Percentiles rank a stretch among this genome's conserved stretches.
Conservation (phyloP, 2,329 filamentous ascomycete genomes). For the Orbilia brochopaga region DNA sequence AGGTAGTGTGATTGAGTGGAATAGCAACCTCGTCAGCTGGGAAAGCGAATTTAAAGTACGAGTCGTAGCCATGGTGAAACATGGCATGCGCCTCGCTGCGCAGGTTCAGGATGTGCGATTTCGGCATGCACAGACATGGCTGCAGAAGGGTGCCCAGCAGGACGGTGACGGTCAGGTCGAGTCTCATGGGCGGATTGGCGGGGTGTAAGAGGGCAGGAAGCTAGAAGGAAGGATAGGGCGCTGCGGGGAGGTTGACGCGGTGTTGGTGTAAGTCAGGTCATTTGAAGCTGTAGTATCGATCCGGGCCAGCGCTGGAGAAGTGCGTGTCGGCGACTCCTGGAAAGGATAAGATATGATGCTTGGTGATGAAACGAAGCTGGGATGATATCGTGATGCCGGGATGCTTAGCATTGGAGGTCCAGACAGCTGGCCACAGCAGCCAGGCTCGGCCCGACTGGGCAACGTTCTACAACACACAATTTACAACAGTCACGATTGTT, state of each 20-base stretch:
- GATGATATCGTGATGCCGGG: neutral
- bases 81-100: slow-evolving; percentile 41
- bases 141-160: slow-evolving; percentile 29
- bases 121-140: slow-evolving; percentile 45
- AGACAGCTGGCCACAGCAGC: neutral
- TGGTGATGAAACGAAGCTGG: slow-evolving; percentile 9
- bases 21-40: slow-evolving; percentile 44
- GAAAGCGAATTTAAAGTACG: slow-evolving; percentile 38
- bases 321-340: neutral
- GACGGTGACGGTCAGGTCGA: slow-evolving; percentile 28
- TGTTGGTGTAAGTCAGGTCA: slow-evolving; percentile 23
- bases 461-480: slow-evolving; percentile 31
- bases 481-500: slow-evolving; percentile 25
- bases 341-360: neutral
- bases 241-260: neutral
- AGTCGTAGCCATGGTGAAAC: slow-evolving; percentile 46
- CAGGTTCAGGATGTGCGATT: slow-evolving; percentile 38
- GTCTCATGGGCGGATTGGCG: slow-evolving; percentile 29
- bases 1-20: neutral
- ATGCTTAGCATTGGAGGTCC: neutral
- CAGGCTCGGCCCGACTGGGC: slow-evolving; percentile 19
- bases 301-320: neutral
- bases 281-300: slow-evolving; percentile 21
- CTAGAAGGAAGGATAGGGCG: neutral
- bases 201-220: neutral